Base-by-base conservation (phyloP, 208 protist genomes). In the Eutreptiella sp. region DNA sequence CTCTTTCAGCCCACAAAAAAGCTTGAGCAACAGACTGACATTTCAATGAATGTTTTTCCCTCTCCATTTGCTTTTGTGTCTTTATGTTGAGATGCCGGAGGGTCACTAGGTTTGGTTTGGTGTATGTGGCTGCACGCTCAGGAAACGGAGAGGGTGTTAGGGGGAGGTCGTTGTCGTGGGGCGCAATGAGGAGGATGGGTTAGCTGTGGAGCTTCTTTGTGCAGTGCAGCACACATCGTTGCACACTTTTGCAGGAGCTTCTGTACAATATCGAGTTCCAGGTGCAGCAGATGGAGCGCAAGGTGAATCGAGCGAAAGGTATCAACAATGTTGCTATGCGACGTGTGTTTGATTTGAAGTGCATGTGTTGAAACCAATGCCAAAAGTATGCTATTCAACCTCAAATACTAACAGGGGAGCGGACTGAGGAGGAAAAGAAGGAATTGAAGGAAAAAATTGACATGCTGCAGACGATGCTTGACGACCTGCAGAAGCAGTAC, bases 271-370 rank as follows among this genome's bases (percentile, higher is more conserved):
- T 92, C 26, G 88, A 95, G 75, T 95, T 92, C 60, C 85, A 77
- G 46, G 77, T 93, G 28, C 90, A 95, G 81, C 87, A 94, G 75
- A 89, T 95, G 81, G 84, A 94, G 70, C 83, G 89, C 58, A 93
- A 91, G 67, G 87, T 94, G 16, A 80, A 77, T 43, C 77, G 84
- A 21, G 83, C 83, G 41, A 80, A 83, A 39, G 86, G n/a, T n/a
- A n/a, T n/a, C n/a, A n/a, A n/a, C n/a, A n/a, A n/a, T n/a, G n/a
- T n/a, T 16, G 16, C 36, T 14, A 14, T n/a, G 14, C 14, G 14
- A 41, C 36, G 16, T 16, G 16, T 16, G 16, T 11, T 41, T 41
- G 14, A 41, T 41, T 16, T 16, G 36, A 16, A 41, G 16, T 41
- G 16, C 16, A n/a, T 41, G 16, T 41, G 36, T 41, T 16, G 36